Base-by-base conservation (phyloP, 2,329 filamentous ascomycete genomes). In the Moelleriella libera region DNA sequence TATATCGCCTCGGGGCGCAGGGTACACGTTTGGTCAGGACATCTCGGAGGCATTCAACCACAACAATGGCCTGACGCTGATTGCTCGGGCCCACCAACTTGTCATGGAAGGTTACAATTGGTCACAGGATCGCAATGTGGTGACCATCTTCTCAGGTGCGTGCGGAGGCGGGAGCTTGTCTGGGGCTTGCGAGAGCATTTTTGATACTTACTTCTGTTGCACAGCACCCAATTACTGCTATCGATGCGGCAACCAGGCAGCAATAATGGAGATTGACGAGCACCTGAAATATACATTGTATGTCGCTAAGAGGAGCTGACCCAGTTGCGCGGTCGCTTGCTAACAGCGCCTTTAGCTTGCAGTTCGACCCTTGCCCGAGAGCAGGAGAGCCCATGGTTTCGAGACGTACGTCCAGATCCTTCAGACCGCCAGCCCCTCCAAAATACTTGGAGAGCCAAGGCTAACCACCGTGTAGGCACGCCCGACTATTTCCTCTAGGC, bases 201-300 rank as follows among this genome's bases (percentile, higher is more conserved):
- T 37, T 37, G 34, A 37, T 5, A 9, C 8, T 9, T 37, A 37
- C 12, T 37, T 8, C 8, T 37, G 9, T 41, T 42, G 28, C 48
- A 30, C 60, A 81, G 85, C 85, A 47, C 85, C 85, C 53, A 90
- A 90, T 67, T 98, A 98, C 75, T 98, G 90, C 74, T 97, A 98
- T 76, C 81, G 92, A 66, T 98, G 92, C 63, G 92, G 92, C 63
- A 98, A 98, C 69, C 92, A 97, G 69, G 92, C 92, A 49, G 92
- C 92, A n/a, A 97, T 98, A 66, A 98, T 98, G 92, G 92, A 97
- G 70, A 98, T 98, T 67, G 92, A 97, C 56, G 92, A 98, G 71
- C 89, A 97, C 67, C 72, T 98, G 63, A 97, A 98, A 75, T 98
- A 97, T 70, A 97, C 92, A 61, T 97, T 98, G 90, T 96, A 78